phyloP scores from a whole-genome alignment of 2,329 filamentous ascomycete genomes.

The Verticillium tricorpus region DNA sequence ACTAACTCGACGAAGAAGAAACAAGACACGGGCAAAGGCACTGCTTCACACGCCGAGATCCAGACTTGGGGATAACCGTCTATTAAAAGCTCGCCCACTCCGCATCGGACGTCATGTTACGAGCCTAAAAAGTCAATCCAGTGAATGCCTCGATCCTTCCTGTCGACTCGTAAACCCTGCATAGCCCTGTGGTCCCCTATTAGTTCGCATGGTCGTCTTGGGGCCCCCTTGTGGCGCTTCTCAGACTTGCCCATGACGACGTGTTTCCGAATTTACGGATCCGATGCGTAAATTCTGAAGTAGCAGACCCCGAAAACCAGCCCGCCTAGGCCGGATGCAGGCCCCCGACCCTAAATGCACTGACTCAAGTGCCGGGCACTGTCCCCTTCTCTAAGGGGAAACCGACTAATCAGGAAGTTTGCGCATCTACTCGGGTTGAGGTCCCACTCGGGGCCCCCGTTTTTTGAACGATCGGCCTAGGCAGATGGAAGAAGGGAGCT shows the following conservation, averaged over 20 bases:
- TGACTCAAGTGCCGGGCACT: background rate
- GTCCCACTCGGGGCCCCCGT: background rate
- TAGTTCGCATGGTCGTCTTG: background rate
- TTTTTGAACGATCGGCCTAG: background rate
- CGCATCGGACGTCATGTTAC: background rate
- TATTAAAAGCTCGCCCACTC: no score
- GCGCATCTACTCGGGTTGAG: background rate
- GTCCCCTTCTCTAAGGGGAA: slow-evolving; percentile 2
- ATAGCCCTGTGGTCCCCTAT: background rate
- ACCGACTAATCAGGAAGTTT: background rate
- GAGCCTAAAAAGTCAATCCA: no score
- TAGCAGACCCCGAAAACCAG: background rate
- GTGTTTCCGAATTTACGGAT: background rate
- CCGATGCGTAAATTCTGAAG: background rate
- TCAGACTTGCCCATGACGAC: background rate
- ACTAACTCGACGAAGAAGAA: background rate
- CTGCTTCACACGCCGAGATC: background rate
- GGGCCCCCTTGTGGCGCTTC: no score
- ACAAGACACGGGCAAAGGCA: no score
- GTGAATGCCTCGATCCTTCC: background rate
- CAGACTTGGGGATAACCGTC: no score
- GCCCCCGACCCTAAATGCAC: background rate
- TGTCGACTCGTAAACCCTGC: background rate
- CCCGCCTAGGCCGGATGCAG: background rate
- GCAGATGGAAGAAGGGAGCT: background rate